Evolutionary conservation across 1,284 basidiomycete species (phyloP), one percentile per base, ranked within the genome.

Genomic region (Ganoderma meredithae): DNA sequence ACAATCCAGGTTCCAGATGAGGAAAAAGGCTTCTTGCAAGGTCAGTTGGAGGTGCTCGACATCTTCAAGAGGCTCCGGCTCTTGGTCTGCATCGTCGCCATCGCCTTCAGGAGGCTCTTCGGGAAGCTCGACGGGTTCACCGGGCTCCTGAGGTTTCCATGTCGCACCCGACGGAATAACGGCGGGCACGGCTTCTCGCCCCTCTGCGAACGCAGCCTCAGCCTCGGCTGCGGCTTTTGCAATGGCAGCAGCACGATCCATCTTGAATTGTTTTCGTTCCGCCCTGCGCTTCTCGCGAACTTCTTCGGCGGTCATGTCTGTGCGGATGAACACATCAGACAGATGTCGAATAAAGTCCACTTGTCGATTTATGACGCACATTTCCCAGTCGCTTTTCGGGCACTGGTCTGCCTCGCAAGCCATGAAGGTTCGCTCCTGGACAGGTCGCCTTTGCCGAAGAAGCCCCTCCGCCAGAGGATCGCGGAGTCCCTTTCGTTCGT

Each of bases 391-490:
- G 75, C 79, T 73, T 82, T 85, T 70, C 80, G 79, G n/a, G 88
- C 83, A 76, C 93, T 94, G 49, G 92, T 82, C 73, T 93, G 90
- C 69, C 94, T 84, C 41, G 87, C 87, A 71, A 91, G 83, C 98
- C 97, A 99, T 60, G 90, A 96, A 1, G 97, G 97, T 79, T 99
- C 98, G 79, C 95, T 97, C 64, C 98, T 82, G 44, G 94, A 96
- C 60, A 99, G 82, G 75, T 93, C 93, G 1, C 98, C 98, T 79
- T 99, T 99, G 25, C 98, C 97, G 79, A 99, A 99, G 83, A 99
- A 99, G 0, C 98, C 97, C 67, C 93, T 84, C 56, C 88, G 84
- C 94, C 98, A 99, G 33, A 99, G 84, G 1, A 91, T 81, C 72
- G 84, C 83, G 44, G 89, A 88, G 76, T 95, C 88, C 27, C 80